A percentile compares a stretch with the other conserved stretches of the same genome.
These are phyloP conservation scores for Nakazawaea ernobii DNA, from an alignment of 805 yeast genomes.

Conservation along the genomic window DNA sequence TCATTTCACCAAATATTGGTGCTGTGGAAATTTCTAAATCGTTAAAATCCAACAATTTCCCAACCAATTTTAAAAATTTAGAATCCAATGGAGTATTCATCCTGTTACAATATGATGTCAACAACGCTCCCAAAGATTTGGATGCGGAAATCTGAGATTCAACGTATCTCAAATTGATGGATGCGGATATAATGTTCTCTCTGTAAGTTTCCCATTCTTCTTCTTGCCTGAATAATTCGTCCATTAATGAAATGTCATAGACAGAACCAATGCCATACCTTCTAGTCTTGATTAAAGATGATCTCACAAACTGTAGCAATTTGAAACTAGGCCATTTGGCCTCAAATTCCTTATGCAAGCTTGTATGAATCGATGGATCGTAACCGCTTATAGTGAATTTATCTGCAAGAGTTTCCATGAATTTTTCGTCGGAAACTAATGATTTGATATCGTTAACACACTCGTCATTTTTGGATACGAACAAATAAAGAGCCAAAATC, in stretches of 20 bases:
- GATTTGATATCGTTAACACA: slow-evolving; percentile 37
- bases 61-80: slow-evolving; percentile 30
- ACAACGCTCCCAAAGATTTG: slow-evolving; percentile 71
- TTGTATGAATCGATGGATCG: slow-evolving; percentile 18
- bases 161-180: slow-evolving; percentile 57
- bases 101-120: slow-evolving; percentile 58
- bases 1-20: slow-evolving; percentile 42
- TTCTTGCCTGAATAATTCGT: slow-evolving; percentile 41
- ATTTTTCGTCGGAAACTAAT: slow-evolving; percentile 31
- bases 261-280: slow-evolving; percentile 47
- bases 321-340: slow-evolving; percentile 39
- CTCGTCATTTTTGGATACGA: slow-evolving; percentile 43
- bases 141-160: slow-evolving; percentile 65
- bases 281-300: slow-evolving; percentile 38
- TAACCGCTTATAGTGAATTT: slow-evolving; percentile 27
- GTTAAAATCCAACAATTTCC: slow-evolving; percentile 46
- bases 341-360: slow-evolving; percentile 40
- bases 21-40: slow-evolving; percentile 41
- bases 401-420: slow-evolving; percentile 24
- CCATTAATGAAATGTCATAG: slow-evolving; percentile 61
- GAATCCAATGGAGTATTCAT: slow-evolving; percentile 21
- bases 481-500: slow-evolving; percentile 66
- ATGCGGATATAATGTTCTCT: slow-evolving; percentile 47
- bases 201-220: slow-evolving; percentile 42
- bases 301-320: slow-evolving; percentile 46